A percentile compares a stretch with the other conserved stretches of the same genome.
These are phyloP conservation scores for Neurospora crassa DNA, from an alignment of 2,329 filamentous ascomycete species.

Conservation along the genomic window DNA sequence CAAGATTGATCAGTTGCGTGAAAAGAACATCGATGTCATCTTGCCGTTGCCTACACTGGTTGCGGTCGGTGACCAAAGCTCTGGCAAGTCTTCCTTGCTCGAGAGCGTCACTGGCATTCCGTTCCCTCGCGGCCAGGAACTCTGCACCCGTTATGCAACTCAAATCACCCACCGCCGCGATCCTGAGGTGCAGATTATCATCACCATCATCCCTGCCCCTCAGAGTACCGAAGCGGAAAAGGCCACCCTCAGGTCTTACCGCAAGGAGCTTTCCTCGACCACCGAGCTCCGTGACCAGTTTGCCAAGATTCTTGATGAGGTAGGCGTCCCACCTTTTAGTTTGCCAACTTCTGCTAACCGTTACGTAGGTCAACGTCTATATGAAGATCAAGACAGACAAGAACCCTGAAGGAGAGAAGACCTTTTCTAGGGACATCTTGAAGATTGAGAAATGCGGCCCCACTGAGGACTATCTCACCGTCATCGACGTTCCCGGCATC, in stretches of 20 bases:
- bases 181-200: slow-evolving; percentile 22
- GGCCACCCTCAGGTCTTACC: slow-evolving; percentile 8
- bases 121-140: slow-evolving; percentile 20
- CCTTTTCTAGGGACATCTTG: slow-evolving; percentile 38
- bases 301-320: slow-evolving; percentile 10
- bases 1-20: slow-evolving; percentile 22
- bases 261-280: slow-evolving; percentile 2
- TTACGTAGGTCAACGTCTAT: slow-evolving; percentile 9
- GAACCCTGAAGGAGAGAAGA: slow-evolving; percentile 5
- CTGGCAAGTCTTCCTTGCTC: slow-evolving; percentile 24
- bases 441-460: slow-evolving; percentile 39
- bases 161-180: slow-evolving; percentile 38
- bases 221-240: slow-evolving; percentile 16
- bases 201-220: slow-evolving; percentile 32
- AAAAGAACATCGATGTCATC: slow-evolving; percentile 17
- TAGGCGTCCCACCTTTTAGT: neutral
- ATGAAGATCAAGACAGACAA: slow-evolving; percentile 13
- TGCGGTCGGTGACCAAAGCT: slow-evolving; percentile 25
- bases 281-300: slow-evolving; percentile 11
- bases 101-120: slow-evolving; percentile 25
- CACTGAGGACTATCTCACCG: slow-evolving; percentile 35
- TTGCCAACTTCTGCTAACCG: neutral
- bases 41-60: slow-evolving; percentile 20
- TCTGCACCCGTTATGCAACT: slow-evolving; percentile 25
- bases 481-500: slow-evolving; percentile 48